A percentile compares a stretch with the other conserved stretches of the same genome.
phyloP scores from a whole-genome alignment of 176 grass and related monocot genomes.

The Triticum timopheevii region DNA sequence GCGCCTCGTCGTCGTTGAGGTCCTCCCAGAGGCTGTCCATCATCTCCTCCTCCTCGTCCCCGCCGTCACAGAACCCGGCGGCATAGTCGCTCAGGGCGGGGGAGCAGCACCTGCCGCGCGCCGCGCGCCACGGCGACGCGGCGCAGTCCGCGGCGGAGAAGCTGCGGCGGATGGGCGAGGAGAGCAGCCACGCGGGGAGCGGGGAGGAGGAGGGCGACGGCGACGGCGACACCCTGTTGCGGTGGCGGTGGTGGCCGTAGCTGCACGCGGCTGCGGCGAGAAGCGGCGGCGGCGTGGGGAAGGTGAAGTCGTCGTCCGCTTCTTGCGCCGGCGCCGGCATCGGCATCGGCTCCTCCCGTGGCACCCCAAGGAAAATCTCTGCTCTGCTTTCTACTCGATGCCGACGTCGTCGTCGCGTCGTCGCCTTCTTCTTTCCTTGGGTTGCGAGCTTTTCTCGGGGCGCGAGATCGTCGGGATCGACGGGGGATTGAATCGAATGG shows the following conservation, averaged over 20 bases:
- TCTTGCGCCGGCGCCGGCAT: background rate
- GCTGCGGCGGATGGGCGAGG: constrained; percentile 57
- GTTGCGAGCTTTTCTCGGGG: background rate
- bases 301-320: constrained; percentile 33
- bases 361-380: no score
- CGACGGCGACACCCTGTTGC: background rate
- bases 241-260: background rate
- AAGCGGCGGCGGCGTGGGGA: constrained; percentile 37
- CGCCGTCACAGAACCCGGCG: background rate
- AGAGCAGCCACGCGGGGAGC: constrained; percentile 21
- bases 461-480: background rate
- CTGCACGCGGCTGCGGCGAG: background rate
- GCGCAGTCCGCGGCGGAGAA: constrained; percentile 55
- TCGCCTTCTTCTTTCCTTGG: background rate
- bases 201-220: background rate
- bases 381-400: background rate
- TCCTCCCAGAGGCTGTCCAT: constrained; percentile 66
- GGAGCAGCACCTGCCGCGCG: constrained; percentile 33
- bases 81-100: constrained; percentile 44
- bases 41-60: constrained; percentile 32
- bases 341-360: background rate
- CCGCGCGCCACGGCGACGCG: constrained; percentile 40
- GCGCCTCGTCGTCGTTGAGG: constrained; percentile 48
- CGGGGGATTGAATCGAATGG: background rate
- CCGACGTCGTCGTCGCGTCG: background rate